Conservation (phyloP, 192 early-diverging fungal species). For the Paraglomus brasilianum region DNA sequence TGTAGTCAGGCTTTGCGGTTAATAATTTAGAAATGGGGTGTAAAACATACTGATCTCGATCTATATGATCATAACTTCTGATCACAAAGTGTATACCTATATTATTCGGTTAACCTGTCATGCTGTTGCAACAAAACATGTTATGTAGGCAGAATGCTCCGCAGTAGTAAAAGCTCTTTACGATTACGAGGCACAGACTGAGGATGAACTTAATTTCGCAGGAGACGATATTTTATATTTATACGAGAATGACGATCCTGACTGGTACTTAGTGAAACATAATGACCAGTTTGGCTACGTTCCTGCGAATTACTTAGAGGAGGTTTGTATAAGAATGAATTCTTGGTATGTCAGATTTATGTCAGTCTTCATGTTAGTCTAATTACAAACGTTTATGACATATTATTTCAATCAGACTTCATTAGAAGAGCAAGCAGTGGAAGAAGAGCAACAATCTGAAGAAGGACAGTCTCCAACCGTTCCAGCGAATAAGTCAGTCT, state of each 20-base stretch:
- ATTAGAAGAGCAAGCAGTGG: slow-evolving; percentile 1
- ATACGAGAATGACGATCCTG: slow-evolving; percentile 81
- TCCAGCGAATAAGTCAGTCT: not conserved
- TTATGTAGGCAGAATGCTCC: slow-evolving; percentile 50
- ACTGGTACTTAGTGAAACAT: slow-evolving; percentile 87
- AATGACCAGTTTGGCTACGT: slow-evolving; percentile 77
- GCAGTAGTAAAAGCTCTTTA: slow-evolving; percentile 59
- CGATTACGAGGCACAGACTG: slow-evolving; percentile 78
- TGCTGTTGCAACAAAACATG: not conserved
- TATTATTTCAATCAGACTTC: no score
- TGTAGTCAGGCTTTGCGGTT: not conserved
- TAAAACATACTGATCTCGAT: no score
- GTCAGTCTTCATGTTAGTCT: no score
- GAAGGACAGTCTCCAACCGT: slow-evolving; percentile 20
- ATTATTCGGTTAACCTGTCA: no score
- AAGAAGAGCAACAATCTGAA: slow-evolving; percentile 23
- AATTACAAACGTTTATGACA: no score
- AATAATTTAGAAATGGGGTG: not conserved
- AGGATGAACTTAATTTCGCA: slow-evolving; percentile 80
- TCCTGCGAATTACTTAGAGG: slow-evolving; percentile 85
- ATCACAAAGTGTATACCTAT: no score
- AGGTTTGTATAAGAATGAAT: not conserved
- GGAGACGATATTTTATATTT: slow-evolving; percentile 75
- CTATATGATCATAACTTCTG: no score
- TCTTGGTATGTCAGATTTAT: no score